A percentile compares a stretch with the other conserved stretches of the same genome.
These are phyloP conservation scores for Corinectria fuckeliana DNA, from an alignment of 2,329 filamentous ascomycete genomes.

Conservation along the genomic window DNA sequence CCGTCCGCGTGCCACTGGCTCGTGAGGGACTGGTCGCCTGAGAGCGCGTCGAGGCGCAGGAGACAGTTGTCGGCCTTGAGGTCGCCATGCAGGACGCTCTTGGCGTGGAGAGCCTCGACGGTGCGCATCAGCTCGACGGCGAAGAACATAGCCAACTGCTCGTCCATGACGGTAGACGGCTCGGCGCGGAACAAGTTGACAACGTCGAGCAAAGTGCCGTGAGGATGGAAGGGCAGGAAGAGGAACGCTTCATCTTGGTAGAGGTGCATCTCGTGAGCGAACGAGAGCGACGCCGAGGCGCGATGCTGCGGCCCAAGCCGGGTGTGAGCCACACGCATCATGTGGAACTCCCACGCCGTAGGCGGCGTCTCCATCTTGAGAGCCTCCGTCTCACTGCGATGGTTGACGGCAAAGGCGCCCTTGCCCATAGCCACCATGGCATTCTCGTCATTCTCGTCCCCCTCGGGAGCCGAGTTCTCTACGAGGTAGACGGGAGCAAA, in stretches of 20 bases:
- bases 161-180: conserved; percentile 79
- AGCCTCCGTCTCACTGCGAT: conserved; percentile 73
- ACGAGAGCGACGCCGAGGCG: conserved; percentile 77
- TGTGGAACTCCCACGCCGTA: conserved; percentile 94
- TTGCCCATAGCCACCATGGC: conserved; percentile 63
- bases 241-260: conserved; percentile 91
- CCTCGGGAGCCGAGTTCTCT: conserved; percentile 68
- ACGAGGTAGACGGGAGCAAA: conserved; percentile 96
- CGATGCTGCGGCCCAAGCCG: conserved; percentile 76
- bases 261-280: conserved; percentile 88
- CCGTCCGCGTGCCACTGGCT: conserved; percentile 77
- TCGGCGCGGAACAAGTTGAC: conserved; percentile 86
- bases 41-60: conserved; percentile 72
- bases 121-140: conserved; percentile 89
- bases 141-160: conserved; percentile 94
- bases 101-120: conserved; percentile 82
- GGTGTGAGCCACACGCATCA: conserved; percentile 81
- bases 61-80: conserved; percentile 96
- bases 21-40: conserved; percentile 55
- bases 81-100: conserved; percentile 86
- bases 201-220: conserved; percentile 93
- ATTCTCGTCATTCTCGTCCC: conserved; percentile 54
- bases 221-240: conserved; percentile 83
- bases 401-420: conserved; percentile 61
- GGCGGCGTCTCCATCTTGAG: conserved; percentile 95